phyloP scores from a whole-genome alignment of 495 filamentous ascomycete genomes.

The Bathelium albidoporum region DNA sequence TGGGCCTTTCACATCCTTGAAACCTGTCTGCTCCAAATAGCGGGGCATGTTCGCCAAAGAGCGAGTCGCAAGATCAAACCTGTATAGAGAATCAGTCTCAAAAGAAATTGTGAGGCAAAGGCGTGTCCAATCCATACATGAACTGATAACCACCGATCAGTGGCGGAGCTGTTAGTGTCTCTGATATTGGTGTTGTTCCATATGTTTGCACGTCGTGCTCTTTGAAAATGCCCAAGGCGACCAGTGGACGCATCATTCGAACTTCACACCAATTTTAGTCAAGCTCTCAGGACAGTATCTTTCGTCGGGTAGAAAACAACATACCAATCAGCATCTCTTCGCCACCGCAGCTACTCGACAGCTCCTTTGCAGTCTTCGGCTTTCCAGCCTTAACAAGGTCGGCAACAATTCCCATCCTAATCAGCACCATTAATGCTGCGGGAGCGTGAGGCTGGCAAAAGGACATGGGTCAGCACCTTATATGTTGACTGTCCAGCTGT shows the following conservation, averaged over 20 bases:
- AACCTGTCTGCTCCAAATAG: not conserved
- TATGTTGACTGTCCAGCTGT: not conserved
- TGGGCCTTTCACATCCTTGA: not conserved
- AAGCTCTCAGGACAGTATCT: not conserved
- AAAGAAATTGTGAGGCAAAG: not conserved
- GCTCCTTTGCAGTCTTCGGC: slow-evolving; percentile 5
- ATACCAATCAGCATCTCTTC: slow-evolving; percentile 8
- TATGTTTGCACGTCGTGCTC: slow-evolving; percentile 8
- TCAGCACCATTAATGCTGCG: slow-evolving; percentile 7
- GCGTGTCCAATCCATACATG: not conserved
- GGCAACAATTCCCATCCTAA: slow-evolving; percentile 3
- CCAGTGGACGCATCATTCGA: not conserved
- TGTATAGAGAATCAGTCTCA: not conserved
- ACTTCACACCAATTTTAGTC: not conserved
- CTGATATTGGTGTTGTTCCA: slow-evolving; percentile 4
- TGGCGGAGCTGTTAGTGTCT: slow-evolving; percentile 7
- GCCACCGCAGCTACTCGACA: not conserved
- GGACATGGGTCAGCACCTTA: not conserved
- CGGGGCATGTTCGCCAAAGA: slow-evolving; percentile 9
- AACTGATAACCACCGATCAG: slow-evolving; percentile 7
- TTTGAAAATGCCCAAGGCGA: not conserved
- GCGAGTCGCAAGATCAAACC: slow-evolving; percentile 8
- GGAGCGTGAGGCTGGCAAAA: slow-evolving; percentile 3
- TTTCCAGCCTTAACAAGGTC: slow-evolving; percentile 5
- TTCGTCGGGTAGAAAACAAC: not conserved